Conservation (phyloP, 2,329 filamentous ascomycete species). For the Helotiales sp. region DNA sequence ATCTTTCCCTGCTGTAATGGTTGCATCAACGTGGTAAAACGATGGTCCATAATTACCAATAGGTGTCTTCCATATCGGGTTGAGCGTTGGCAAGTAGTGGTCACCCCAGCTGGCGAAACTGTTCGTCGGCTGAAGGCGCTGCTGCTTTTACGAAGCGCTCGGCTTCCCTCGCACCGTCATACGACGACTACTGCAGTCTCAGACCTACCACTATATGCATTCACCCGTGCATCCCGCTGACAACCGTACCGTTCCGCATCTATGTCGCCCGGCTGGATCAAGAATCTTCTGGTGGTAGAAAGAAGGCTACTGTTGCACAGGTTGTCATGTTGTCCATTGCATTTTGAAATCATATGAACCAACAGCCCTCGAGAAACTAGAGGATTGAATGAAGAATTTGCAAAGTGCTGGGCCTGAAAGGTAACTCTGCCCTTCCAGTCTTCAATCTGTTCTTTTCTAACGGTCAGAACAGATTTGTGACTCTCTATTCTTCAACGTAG, state of each 20-base stretch:
- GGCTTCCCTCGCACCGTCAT: background rate
- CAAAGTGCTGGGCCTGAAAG: background rate
- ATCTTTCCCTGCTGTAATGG: background rate
- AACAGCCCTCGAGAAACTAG: background rate
- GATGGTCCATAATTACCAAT: constrained; percentile 2
- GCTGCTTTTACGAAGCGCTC: background rate
- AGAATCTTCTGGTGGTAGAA: background rate
- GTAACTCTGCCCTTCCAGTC: background rate
- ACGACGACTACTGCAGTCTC: background rate
- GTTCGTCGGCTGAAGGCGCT: background rate
- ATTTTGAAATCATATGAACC: background rate
- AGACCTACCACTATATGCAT: background rate
- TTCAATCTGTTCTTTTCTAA: constrained; percentile 1
- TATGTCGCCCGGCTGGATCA: background rate
- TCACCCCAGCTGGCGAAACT: background rate
- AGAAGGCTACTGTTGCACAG: background rate
- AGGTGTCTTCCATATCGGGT: background rate
- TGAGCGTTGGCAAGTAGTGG: background rate
- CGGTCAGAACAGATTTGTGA: background rate
- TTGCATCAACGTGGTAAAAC: background rate
- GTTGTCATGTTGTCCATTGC: background rate
- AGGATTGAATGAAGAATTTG: background rate
- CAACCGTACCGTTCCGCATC: background rate
- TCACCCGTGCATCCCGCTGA: background rate
- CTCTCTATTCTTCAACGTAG: background rate